phyloP scores from a whole-genome alignment of 495 filamentous ascomycete species.

The Achaetomiella virescens region DNA sequence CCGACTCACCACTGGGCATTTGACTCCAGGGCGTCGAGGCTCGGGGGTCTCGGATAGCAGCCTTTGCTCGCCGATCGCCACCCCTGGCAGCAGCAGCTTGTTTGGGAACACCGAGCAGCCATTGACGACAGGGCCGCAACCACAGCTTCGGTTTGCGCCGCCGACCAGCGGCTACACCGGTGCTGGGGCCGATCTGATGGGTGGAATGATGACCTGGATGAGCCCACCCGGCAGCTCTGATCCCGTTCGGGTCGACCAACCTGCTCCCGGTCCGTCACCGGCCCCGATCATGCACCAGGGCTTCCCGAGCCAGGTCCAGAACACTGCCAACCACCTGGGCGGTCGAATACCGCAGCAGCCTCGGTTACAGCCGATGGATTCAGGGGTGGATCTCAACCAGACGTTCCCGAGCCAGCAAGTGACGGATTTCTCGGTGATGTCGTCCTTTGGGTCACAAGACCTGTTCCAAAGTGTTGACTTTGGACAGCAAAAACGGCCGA shows the following conservation, averaged over 20 bases:
- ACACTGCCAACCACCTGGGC: neutral
- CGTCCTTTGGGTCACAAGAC: neutral
- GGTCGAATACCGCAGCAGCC: neutral
- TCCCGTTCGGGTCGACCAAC: neutral
- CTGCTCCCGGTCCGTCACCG: neutral
- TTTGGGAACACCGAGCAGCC: neutral
- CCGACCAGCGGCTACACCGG: neutral
- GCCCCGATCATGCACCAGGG: neutral
- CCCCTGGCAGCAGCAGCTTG: neutral
- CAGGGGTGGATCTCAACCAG: neutral
- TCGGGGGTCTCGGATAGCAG: neutral
- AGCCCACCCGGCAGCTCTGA: neutral
- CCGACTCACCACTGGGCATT: neutral
- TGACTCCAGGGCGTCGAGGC: neutral
- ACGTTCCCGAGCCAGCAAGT: neutral
- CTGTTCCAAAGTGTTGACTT: neutral
- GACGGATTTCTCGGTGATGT: neutral
- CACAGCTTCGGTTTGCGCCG: neutral
- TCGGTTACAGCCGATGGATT: neutral
- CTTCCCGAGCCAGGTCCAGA: neutral
- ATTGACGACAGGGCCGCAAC: neutral
- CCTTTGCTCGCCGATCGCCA: neutral
- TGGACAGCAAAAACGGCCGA: neutral
- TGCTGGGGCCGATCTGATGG: neutral
- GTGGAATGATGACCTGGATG: neutral